Base-by-base conservation (phyloP, 2,329 filamentous ascomycete genomes). In the Penicillium hesseltinei region DNA sequence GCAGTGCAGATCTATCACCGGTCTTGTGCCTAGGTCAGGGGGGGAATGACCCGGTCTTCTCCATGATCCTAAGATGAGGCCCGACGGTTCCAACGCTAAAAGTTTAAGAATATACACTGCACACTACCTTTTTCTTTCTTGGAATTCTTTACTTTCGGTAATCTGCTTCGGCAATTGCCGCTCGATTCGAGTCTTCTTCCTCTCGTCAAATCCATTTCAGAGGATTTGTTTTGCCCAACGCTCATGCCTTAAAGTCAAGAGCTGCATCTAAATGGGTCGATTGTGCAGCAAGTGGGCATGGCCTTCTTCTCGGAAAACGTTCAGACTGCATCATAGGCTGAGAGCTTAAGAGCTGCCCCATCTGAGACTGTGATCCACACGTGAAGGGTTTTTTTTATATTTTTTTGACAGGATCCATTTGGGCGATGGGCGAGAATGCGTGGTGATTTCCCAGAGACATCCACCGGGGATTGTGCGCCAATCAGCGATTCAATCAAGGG, bases 11-110 rank as follows among this genome's bases (percentile, higher is more conserved):
- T 66, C 64, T 36, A 60, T 25, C 40, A 55, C 57, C 44, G 21
- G 59, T 60, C 61, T n/a, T 51, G 44, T 63, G 54, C 4, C 57
- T 67, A 54, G 60, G 62, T 64, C 62, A 65, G 63, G 65, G 65
- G 65, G 65, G 63, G 51, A 58, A 31, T 56, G 56, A 50, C 48
- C 57, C 61, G 54, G 58, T 50, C 58, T 60, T 58, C 59, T 64
- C 64, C 65, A 67, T 54, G 57, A 62, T 64, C 62, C 60, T 47
- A 51, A 51, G 53, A 62, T 65, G 57, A 56, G 52, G 57, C 54
- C 45, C 42, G 57, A 57, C 46, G 42, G 57, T 58, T 61, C 55
- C 35, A 59, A 62, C 64, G 58, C 64, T 65, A 66, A 65, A 60
- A 54, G 51, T 56, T 62, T 62, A 63, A 65, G 58, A 58, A 54